Base-by-base conservation (phyloP, 768 basidiomycete species). In the Russula sp. region DNA sequence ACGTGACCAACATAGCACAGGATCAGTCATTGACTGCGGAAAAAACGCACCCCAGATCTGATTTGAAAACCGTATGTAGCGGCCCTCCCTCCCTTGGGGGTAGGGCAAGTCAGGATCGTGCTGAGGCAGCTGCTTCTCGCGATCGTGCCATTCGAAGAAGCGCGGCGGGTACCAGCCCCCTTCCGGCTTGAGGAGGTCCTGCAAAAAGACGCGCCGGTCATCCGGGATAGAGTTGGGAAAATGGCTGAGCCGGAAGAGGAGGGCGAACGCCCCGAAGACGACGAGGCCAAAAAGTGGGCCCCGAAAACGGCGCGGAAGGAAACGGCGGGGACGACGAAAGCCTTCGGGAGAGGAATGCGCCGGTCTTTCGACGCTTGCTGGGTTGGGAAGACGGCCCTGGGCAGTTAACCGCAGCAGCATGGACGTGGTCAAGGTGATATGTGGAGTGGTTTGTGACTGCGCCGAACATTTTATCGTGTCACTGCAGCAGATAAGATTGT, bases 31-130 rank as follows among this genome's bases (percentile, higher is more conserved):
- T n/a, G 45, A 45, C 9, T 40, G 45, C n/a, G 4, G n/a, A 45
- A 9, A 6, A 16, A 3, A 50, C 20, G 59, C 35, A 67, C 66
- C 42, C 7, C 27, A 45, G 1, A 61, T 4, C 10, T 67, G 66
- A 14, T 67, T 67, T 14, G 59, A 31, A 22, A 68, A 65, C 14
- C 37, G 55, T 4, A 68, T 47, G 27, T 68, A 68, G 14, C 57
- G 51, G 6, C 67, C 66, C 7, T 66, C 16, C 11, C 54, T 35
- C 4, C 67, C 67, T 40, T 68, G 67, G 3, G 67, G 67, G 45
- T 37, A 61, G 13, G 61, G 67, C n/a, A 66, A 34, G 34, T 54
- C 20, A 6, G 39, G 57, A 34, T 62, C 22, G 13, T 63, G 61
- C 31, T 68, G 67, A 4, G 67, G 67, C 10, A 68, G 52, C 31